Conservation (phyloP, 164 flowering plant genomes). For the Annona squamosa region DNA sequence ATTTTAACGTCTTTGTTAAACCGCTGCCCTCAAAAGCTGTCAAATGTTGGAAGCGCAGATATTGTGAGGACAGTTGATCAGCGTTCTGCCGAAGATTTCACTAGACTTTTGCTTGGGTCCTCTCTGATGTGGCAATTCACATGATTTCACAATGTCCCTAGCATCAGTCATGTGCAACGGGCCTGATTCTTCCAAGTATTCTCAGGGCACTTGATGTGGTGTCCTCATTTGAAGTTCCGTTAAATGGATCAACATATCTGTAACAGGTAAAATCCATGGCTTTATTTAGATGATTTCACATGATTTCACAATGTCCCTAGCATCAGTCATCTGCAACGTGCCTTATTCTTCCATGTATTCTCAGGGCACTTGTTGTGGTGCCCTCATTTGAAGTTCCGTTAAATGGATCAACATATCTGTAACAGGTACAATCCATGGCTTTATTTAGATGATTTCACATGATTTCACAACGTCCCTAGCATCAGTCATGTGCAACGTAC, state of each 20-base stretch:
- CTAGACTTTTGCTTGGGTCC: slow-evolving; percentile 55
- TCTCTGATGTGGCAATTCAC: slow-evolving; percentile 43
- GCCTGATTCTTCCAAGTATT: slow-evolving; percentile 55
- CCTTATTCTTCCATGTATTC: slow-evolving; percentile 59
- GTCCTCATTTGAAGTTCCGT: slow-evolving; percentile 30
- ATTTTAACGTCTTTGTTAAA: slow-evolving; percentile 41
- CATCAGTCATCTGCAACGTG: slow-evolving; percentile 54
- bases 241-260: slow-evolving; percentile 27
- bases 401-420: slow-evolving; percentile 26
- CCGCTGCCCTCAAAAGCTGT: slow-evolving; percentile 35
- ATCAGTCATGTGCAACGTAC: slow-evolving; percentile 51
- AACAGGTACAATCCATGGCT: slow-evolving; percentile 36
- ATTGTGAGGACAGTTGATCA: slow-evolving; percentile 21
- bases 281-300: slow-evolving; percentile 12
- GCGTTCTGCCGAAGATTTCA: slow-evolving; percentile 29
- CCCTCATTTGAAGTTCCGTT: slow-evolving; percentile 32
- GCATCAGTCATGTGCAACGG: slow-evolving; percentile 53
- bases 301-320: slow-evolving; percentile 58
- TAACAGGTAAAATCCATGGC: slow-evolving; percentile 36
- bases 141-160: slow-evolving; percentile 59
- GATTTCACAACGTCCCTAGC: slow-evolving; percentile 55
- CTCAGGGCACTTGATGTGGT: slow-evolving; percentile 47
- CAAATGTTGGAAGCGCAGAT: slow-evolving; percentile 13
- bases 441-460: slow-evolving; percentile 20
- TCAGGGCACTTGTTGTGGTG: slow-evolving; percentile 44